Conservation (phyloP, 2,329 filamentous ascomycete species). For the Sclerotinia subarctica region DNA sequence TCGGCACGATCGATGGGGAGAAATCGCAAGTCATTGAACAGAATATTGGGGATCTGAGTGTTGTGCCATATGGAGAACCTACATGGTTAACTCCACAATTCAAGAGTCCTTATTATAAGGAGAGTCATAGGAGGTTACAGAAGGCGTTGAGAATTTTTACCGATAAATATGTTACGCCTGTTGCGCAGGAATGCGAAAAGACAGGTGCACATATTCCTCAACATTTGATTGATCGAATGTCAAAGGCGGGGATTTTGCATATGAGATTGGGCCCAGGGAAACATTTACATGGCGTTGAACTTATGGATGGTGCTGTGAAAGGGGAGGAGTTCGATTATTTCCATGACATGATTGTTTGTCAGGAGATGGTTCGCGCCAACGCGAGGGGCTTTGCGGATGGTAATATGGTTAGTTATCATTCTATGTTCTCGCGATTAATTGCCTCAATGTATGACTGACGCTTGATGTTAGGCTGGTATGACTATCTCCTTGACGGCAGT, state of each 20-base stretch:
- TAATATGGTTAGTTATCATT: constrained; percentile 67
- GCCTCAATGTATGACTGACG: neutral
- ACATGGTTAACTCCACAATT: constrained; percentile 77
- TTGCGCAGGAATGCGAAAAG: constrained; percentile 72
- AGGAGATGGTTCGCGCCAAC: constrained; percentile 70
- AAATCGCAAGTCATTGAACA: constrained; percentile 69
- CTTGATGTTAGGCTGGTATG: constrained; percentile 43
- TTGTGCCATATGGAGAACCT: constrained; percentile 81
- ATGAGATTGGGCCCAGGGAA: constrained; percentile 82
- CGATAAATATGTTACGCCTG: constrained; percentile 66
- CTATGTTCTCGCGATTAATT: neutral
- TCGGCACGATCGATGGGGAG: constrained; percentile 74
- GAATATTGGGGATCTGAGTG: constrained; percentile 66
- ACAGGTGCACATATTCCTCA: constrained; percentile 69
- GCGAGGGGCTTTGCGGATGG: constrained; percentile 82
- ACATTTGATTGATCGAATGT: constrained; percentile 74
- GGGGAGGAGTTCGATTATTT: constrained; percentile 85
- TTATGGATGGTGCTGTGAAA: constrained; percentile 67
- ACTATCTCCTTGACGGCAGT: constrained; percentile 77
- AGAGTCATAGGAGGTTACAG: constrained; percentile 67
- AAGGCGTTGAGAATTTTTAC: constrained; percentile 70
- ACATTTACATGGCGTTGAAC: constrained; percentile 68
- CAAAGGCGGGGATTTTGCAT: constrained; percentile 68
- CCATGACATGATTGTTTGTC: constrained; percentile 72
- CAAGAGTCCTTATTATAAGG: constrained; percentile 76